phyloP scores from a whole-genome alignment of 176 grass and related monocot genomes.

The Carex pumila region DNA sequence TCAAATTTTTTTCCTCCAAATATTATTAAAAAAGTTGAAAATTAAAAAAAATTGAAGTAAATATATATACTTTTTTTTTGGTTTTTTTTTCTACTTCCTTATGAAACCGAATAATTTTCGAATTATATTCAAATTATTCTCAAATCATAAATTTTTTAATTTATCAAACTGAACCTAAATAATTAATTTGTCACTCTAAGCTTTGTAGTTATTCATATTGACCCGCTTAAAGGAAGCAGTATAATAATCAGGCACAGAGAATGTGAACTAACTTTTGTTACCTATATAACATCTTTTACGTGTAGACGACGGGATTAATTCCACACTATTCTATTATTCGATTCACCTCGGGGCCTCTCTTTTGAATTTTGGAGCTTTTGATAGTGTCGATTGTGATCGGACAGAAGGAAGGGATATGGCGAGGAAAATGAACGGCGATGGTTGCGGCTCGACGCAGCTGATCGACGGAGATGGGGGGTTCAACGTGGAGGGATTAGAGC shows the following conservation, averaged over 20 bases:
- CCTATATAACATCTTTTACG: slow-evolving; percentile 6
- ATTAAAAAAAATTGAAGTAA: no score
- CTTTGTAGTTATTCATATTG: neutral
- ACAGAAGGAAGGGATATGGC: neutral
- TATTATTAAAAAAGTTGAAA: no score
- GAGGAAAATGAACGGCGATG: slow-evolving; percentile 4
- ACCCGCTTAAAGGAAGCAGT: neutral
- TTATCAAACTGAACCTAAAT: no score
- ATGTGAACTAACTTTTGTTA: neutral
- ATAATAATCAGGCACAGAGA: neutral
- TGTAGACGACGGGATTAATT: slow-evolving; percentile 7
- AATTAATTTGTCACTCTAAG: no score
- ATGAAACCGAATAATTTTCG: no score
- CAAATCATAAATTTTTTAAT: no score
- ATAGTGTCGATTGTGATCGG: slow-evolving; percentile 1
- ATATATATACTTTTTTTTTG: no score
- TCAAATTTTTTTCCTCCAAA: no score
- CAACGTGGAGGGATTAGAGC: slow-evolving; percentile 43
- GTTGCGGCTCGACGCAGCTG: slow-evolving; percentile 48
- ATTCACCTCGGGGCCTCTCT: neutral
- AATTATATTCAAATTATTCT: no score
- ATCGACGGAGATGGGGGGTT: slow-evolving; percentile 57
- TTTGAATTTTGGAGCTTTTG: neutral
- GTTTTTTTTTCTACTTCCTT: no score
- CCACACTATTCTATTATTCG: neutral